Base-by-base conservation (phyloP, 768 basidiomycete genomes). In the Ramaria sp. region DNA sequence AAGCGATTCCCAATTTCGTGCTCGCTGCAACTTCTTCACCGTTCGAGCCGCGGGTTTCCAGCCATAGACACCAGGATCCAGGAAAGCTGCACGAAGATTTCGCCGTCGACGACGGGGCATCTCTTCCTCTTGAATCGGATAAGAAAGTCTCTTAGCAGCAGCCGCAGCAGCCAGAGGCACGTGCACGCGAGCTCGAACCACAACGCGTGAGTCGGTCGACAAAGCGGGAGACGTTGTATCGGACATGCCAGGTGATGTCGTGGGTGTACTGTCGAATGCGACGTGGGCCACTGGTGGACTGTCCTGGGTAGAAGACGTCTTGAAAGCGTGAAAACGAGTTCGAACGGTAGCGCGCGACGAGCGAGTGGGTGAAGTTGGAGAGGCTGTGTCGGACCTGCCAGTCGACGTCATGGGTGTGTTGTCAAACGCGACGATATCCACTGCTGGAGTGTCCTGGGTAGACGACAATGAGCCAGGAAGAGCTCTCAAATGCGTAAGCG, bases 41-140 rank as follows among this genome's bases (percentile, higher is more conserved):
- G 36, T 16, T 5, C 30, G 6, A 3, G 42, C 20, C 12, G 24
- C 24, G 32, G 44, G 53, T 18, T 48, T 44, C 53, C 53, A 55
- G 16, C 42, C 16, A 38, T 55, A 55, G 18, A 25, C 20, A 5
- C 42, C 53, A n/a, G 27, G 42, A 43, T 55, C 42, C 36, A 55
- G 53, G 28, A 55, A 55, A 32, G 53, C 16, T 5, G 53, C 53
- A 27, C 53, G 24, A 25, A 55, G 44, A 24, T 55, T 55, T 34
- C 53, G 53, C 39, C 53, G 24, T 30, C 51, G 28, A 16, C 24
- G 41, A 18, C 30, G 34, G 6, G 48, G 48, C 18, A 34, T 34
- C 32, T 54, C 53, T 41, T 52, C 51, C n/a, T 44, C 53, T 32
- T 27, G 24, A 28, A 18, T 55, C 22, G 39, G 28, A 44, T n/a